Percentiles rank a stretch among this genome's conserved stretches.
Conservation (phyloP, 2,329 filamentous ascomycete species). For the Diaporthe vaccinii region DNA sequence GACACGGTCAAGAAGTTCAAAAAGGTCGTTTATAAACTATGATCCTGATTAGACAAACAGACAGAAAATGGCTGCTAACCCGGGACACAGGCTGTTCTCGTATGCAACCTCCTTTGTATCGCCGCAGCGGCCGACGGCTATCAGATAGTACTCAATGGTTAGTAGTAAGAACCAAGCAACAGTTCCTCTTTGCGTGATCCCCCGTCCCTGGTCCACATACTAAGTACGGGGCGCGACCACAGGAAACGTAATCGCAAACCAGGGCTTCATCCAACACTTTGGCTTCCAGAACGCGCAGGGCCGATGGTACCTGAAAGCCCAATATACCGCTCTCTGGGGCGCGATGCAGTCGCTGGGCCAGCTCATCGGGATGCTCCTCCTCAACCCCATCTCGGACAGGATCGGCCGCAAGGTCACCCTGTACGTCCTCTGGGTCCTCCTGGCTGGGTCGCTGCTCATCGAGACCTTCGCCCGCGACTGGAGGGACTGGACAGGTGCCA, state of each 20-base stretch:
- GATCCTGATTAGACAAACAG: fast-evolving
- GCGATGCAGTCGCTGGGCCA: slow-evolving; percentile 42
- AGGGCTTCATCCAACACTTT: slow-evolving; percentile 41
- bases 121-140: background rate
- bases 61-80: background rate
- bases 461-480: slow-evolving; percentile 39
- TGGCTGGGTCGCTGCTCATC: slow-evolving; percentile 32
- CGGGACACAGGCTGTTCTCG: background rate
- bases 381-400: slow-evolving; percentile 37
- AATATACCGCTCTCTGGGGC: slow-evolving; percentile 40
- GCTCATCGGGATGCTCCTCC: slow-evolving; percentile 39
- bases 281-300: slow-evolving; percentile 38
- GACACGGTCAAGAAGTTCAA: slow-evolving; percentile 14
- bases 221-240: background rate
- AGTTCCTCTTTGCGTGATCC: background rate
- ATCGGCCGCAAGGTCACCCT: slow-evolving; percentile 42
- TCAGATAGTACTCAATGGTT: background rate
- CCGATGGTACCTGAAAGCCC: slow-evolving; percentile 33
- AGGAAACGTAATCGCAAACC: slow-evolving; percentile 42
- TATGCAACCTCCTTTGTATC: background rate
- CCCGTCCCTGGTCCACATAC: background rate
- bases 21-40: background rate
- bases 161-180: background rate
- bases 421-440: slow-evolving; percentile 40
- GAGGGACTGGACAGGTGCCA: slow-evolving; percentile 41